Base-by-base conservation (phyloP, 2,329 filamentous ascomycete genomes). In the Colletotrichum filicis region DNA sequence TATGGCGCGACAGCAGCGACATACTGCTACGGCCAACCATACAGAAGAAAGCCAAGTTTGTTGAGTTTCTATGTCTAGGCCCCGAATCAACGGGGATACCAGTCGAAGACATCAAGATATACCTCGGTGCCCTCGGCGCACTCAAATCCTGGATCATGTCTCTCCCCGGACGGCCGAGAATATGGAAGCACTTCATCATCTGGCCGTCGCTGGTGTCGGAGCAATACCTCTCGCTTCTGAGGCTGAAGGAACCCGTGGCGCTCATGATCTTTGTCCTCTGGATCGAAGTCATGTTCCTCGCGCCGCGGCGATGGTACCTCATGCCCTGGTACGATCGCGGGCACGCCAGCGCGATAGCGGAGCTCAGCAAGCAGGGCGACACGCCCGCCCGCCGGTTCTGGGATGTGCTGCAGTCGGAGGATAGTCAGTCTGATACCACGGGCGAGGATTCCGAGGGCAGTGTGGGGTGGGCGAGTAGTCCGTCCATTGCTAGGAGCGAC, bases 111-210 rank as follows among this genome's bases (percentile, higher is more conserved):
- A 62, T 37, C 5, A 55, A 66, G 11, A 52, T 42, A 42, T 67
- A 71, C 26, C 46, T 66, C 2, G 60, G 30, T 5, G 71, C 74
- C 3, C 63, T 75, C 22, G 37, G 24, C 19, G 74, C 74, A 5
- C 71, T 75, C 19, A 71, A 58, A 22, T 57, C 57, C 26, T 75
- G 72, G 67, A 52, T 68, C 24, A 46, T 24, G 3, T 71, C 67
- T 28, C 66, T 75, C 0, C 71, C 74, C 5, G 74, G 74, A 2
- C 55, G 74, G 1, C 74, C 74, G 1, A 60, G 74, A 57, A 66
- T 75, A 64, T 75, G 67, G 71, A 74, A 73, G 32, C 71, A 75
- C 53, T 74, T 75, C 52, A 74, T 75, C n/a, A 49, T 73, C 2
- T 75, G 74, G 74, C 74, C 74, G 3, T 66, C 66, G 7, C 63